Conservation (phyloP, 2,329 filamentous ascomycete species). For the Clonostachys solani region DNA sequence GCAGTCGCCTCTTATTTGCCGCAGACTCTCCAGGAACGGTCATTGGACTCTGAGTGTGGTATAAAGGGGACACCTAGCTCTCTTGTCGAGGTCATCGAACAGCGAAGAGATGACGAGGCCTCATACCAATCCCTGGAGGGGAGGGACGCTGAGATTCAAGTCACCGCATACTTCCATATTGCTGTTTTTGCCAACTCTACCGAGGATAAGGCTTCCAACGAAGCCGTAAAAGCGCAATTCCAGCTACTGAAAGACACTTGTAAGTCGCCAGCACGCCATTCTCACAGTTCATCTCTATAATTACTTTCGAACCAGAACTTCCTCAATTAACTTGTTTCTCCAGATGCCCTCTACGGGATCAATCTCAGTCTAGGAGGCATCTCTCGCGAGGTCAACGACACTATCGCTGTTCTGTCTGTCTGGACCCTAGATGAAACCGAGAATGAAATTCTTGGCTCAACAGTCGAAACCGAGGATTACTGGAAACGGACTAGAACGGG, state of each 20-base stretch:
- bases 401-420: not conserved
- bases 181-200: not conserved
- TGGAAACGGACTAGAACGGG: constrained; percentile 23
- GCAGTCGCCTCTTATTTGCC: too few relatives aligned
- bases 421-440: not conserved
- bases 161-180: not conserved
- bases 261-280: not conserved
- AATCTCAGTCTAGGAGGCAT: not conserved
- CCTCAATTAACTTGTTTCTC: not conserved
- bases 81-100: too few relatives aligned
- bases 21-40: too few relatives aligned
- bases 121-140: too few relatives aligned
- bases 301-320: not conserved
- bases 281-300: not conserved
- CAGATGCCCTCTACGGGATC: not conserved
- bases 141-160: not conserved
- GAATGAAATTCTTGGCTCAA: not conserved
- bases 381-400: not conserved
- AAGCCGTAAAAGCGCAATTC: not conserved
- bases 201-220: not conserved
- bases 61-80: too few relatives aligned
- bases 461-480: not conserved
- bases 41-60: too few relatives aligned
- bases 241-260: not conserved
- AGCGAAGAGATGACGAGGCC: too few relatives aligned